Base-by-base conservation (phyloP, 192 early-diverging fungal species). In the Coemansia sp. region DNA sequence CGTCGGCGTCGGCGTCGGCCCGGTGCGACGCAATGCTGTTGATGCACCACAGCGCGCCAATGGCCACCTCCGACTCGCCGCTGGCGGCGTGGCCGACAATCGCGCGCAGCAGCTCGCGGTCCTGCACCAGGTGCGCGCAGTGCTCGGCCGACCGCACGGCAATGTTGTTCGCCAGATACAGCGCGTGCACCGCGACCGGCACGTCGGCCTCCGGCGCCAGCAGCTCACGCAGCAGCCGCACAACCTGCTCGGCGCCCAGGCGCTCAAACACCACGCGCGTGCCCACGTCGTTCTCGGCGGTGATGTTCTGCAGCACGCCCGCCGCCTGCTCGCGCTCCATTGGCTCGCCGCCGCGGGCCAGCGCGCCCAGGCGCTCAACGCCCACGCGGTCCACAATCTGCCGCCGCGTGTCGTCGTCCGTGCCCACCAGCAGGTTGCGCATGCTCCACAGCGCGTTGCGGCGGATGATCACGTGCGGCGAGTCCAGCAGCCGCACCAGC, bases 41-140 rank as follows among this genome's bases (percentile, higher is more conserved):
- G 52, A 75, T 46, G 40, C 72, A 75, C 72, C 72, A 75, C 60
- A 75, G 45, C 26, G 72, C 64, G 8, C 57, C 72, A 31, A 75
- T 54, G 49, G 65, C 55, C 2, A 68, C 54, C 28, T 75, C 72
- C 1, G 72, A 45, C n/a, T 30, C 46, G 1, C 41, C 0, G 50
- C 50, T 64, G 28, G 23, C 39, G 8, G 50, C 32, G 12, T 53
- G 42, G 35, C 22, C 42, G 2, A 60, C 54, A 17, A 75, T 51
- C 10, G 56, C 49, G 32, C 40, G 60, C 31, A 68, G 29, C 54
- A 75, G 54, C 40, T 23, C 19, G 27, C 15, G 21, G 58, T 61
- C 42, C 29, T 32, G 46, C 26, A 56, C 66, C 12, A 75, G 52
- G 6, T 38, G 44, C 25, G 42, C 57, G 34, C 65, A 64, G 31